Conservation (phyloP, 108 stramenopile genomes). For the Nannochloropsis salina region DNA sequence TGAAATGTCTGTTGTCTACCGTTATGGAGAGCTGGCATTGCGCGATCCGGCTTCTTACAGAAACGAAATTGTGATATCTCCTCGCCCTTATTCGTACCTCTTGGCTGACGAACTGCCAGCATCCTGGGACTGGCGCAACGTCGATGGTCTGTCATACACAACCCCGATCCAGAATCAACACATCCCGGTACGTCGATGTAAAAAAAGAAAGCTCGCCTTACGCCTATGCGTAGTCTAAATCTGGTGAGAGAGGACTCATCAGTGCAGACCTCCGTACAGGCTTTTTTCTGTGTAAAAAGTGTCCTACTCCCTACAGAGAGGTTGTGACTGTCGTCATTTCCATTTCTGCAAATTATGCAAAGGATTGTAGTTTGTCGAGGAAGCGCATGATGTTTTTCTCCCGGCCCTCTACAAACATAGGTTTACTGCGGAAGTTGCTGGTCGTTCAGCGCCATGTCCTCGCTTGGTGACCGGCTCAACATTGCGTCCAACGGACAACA, state of each 20-base stretch:
- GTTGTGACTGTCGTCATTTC: too few species aligned
- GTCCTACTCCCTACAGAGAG: too few species aligned
- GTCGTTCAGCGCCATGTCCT: conserved; percentile 18
- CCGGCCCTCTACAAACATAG: neutral
- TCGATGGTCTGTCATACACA: neutral
- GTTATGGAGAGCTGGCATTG: neutral
- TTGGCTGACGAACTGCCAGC: neutral
- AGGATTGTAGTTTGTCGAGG: too few species aligned
- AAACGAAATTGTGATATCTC: neutral
- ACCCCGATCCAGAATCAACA: conserved; percentile 27
- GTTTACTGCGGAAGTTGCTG: conserved; percentile 26
- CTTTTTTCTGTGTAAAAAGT: too few species aligned
- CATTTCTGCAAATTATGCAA: too few species aligned
- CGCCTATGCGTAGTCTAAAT: neutral
- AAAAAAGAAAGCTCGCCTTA: conserved; percentile 16
- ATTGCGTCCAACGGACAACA: neutral
- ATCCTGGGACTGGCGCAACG: neutral
- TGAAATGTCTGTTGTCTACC: neutral
- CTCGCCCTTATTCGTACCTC: neutral
- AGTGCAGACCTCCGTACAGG: too few species aligned
- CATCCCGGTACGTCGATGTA: neutral
- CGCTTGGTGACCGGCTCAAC: conserved; percentile 3
- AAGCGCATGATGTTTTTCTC: too few species aligned
- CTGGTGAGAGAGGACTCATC: too few species aligned
- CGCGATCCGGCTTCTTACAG: neutral